Conservation (phyloP, 768 basidiomycete genomes). For the Termitomyces sp. region DNA sequence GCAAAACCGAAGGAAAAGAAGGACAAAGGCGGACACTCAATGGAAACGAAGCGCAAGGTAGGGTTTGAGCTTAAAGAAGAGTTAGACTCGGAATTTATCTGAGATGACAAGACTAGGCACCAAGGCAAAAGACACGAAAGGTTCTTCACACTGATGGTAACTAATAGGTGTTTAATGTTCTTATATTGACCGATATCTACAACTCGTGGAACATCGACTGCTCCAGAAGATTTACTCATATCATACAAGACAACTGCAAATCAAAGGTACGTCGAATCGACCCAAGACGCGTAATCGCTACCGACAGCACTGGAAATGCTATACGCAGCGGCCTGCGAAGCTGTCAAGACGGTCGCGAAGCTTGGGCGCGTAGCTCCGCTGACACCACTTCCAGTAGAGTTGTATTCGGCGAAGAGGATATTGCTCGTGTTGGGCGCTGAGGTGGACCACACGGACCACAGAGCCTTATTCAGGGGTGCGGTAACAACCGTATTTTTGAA, state of each 20-base stretch:
- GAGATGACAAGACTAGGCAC: too few relatives aligned
- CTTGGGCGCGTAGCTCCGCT: slow-evolving; percentile 23
- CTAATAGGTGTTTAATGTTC: too few relatives aligned
- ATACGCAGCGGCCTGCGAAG: slow-evolving; percentile 32
- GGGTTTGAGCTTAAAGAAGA: too few relatives aligned
- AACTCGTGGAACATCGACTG: too few relatives aligned
- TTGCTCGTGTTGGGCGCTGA: slow-evolving; percentile 7
- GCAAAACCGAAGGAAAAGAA: too few relatives aligned
- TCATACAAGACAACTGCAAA: background rate
- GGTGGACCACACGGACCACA: slow-evolving; percentile 14
- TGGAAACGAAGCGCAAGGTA: too few relatives aligned
- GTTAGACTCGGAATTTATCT: too few relatives aligned
- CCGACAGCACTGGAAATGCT: slow-evolving; percentile 44
- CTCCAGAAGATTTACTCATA: too few relatives aligned
- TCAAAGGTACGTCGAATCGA: slow-evolving; percentile 33
- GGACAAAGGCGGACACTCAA: too few relatives aligned
- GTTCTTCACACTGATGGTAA: too few relatives aligned
- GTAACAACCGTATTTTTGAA: slow-evolving; percentile 43
- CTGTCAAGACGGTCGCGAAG: slow-evolving; percentile 37
- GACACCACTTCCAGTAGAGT: slow-evolving; percentile 1
- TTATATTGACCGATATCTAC: too few relatives aligned
- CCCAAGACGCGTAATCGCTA: slow-evolving; percentile 41
- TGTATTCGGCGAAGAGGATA: slow-evolving; percentile 7
- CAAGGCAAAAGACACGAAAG: too few relatives aligned
- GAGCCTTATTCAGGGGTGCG: slow-evolving; percentile 32